phyloP scores from a whole-genome alignment of 768 basidiomycete species.

The Trametes coccinea region DNA sequence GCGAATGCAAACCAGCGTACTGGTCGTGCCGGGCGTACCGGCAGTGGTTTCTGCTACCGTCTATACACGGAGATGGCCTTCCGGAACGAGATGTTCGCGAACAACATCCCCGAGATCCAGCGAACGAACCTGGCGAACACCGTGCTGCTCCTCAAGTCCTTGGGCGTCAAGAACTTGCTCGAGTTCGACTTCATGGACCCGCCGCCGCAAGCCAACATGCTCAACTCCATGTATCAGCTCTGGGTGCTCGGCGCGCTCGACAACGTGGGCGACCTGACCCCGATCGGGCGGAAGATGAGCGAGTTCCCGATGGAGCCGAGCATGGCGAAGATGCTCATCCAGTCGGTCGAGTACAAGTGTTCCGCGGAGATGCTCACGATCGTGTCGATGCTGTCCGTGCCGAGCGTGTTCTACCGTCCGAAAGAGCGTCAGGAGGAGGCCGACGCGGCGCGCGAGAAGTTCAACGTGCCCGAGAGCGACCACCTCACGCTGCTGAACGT shows the following conservation, averaged over 20 bases:
- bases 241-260: constrained; percentile 98
- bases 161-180: constrained; percentile 94
- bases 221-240: constrained; percentile 99
- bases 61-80: constrained; percentile 97
- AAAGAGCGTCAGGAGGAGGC: constrained; percentile 98
- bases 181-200: constrained; percentile 99
- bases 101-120: constrained; percentile 98
- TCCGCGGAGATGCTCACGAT: constrained; percentile 97
- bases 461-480: constrained; percentile 97
- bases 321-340: constrained; percentile 98
- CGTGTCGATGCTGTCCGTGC: constrained; percentile 98
- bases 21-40: constrained; percentile 95
- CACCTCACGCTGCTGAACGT: constrained; percentile 95
- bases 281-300: constrained; percentile 93
- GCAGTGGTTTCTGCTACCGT: constrained; percentile 94
- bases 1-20: constrained; percentile 97
- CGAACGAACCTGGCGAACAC: constrained; percentile 97
- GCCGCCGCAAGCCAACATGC: constrained; percentile 97
- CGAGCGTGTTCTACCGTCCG: constrained; percentile 95
- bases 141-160: constrained; percentile 88
- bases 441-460: constrained; percentile 97
- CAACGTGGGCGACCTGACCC: constrained; percentile 95
- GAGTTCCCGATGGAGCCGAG: constrained; percentile 99
- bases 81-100: constrained; percentile 93
- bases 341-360: constrained; percentile 90